Base-by-base conservation (phyloP, 352 stramenopile species). In the Peronosclerospora sorghi region DNA sequence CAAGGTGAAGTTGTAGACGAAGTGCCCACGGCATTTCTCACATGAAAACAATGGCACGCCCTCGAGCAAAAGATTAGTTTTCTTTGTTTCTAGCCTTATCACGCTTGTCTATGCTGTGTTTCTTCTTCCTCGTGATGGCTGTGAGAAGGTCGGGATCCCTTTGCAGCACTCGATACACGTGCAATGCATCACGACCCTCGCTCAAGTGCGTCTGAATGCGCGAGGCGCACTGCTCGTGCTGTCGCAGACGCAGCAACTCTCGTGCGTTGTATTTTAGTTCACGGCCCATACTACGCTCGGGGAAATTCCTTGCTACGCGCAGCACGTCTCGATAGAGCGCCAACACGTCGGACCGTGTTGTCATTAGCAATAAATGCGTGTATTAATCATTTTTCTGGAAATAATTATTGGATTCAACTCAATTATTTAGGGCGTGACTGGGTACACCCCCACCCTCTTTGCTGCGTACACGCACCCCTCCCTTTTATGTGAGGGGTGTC, bases 241-340 rank as follows among this genome's bases (percentile, higher is more conserved):
- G 66, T 36, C 74, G 70, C 44, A 91, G 53, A 8, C 59, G 62
- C 39, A 86, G 66, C 35, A 87, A 48, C 52, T 88, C 78, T 19
- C 66, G 60, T 50, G 73, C 74, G 45, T 91, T 91, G 49, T 68
- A 88, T 32, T 63, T 54, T 27, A 90, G 71, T 65, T 90, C 87
- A 41, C 61, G 63, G 40, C 46, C 73, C 37, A 90, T 70, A 32
- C 57, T 72, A 50, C 54, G 65, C 36, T 82, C 68, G 1, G 75
- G 72, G 35, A 87, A 83, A 32, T 23, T 42, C 23, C 48, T 71
- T 32, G 69, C 59, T 35, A 73, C 59, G 57, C 61, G 62, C 54
- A 82, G 49, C 15, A 71, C 60, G 20, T 65, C 45, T 32, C 75
- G 75, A 41, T 76, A 87, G 29, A 87, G 68, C 50, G 54, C 49